phyloP scores from a whole-genome alignment of 2,329 filamentous ascomycete genomes.

The Apiospora rasikravindrae region DNA sequence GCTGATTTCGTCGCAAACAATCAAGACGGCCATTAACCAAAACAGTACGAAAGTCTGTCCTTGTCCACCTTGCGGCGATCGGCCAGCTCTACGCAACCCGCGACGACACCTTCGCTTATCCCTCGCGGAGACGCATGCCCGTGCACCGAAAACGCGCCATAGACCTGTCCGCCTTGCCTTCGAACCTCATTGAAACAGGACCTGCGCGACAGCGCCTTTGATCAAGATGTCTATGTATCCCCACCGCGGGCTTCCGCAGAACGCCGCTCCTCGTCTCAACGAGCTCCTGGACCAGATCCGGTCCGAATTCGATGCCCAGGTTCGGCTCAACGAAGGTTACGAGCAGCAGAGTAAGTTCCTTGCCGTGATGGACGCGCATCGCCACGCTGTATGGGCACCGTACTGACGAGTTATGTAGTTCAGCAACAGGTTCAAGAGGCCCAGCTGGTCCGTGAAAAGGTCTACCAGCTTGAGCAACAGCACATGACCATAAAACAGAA shows the following conservation, averaged over 20 bases:
- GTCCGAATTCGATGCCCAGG: constrained; percentile 86
- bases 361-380: not conserved
- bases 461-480: constrained; percentile 89
- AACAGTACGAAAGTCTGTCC: not conserved
- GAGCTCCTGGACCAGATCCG: constrained; percentile 93
- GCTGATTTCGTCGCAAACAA: not conserved
- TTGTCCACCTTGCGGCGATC: not conserved
- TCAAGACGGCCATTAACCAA: not conserved
- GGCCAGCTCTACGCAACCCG: not conserved
- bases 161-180: constrained; percentile 23
- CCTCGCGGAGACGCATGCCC: not conserved
- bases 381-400: not conserved
- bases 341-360: constrained; percentile 86
- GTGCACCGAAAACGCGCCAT: constrained; percentile 19
- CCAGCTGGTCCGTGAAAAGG: constrained; percentile 90
- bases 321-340: constrained; percentile 81
- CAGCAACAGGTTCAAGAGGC: constrained; percentile 92
- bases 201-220: not conserved
- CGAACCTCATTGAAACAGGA: constrained; percentile 6
- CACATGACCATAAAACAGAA: constrained; percentile 90
- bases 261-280: constrained; percentile 69
- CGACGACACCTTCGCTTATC: not conserved
- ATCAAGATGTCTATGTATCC: constrained; percentile 79
- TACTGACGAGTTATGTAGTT: constrained; percentile 58
- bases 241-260: constrained; percentile 78